These are phyloP conservation scores for Ophiocordyceps australis DNA, from an alignment of 2,329 filamentous ascomycete genomes.

Conservation along the genomic window DNA sequence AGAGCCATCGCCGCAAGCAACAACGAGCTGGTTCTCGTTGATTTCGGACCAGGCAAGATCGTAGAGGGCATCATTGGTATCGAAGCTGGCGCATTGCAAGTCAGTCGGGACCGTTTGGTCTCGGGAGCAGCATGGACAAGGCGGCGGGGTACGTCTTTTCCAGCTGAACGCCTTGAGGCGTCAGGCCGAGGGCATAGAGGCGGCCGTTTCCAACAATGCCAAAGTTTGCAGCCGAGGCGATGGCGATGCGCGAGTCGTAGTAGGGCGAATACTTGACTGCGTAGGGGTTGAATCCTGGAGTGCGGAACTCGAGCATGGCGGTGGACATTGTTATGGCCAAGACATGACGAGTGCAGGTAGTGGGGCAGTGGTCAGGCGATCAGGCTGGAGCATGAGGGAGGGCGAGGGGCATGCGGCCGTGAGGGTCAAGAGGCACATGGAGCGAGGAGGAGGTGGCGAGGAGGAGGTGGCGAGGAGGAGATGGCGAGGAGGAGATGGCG, in stretches of 20 bases:
- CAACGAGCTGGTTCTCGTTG: constrained; percentile 85
- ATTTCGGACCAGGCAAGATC: constrained; percentile 91
- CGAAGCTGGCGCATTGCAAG: constrained; percentile 52
- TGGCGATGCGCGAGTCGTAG: constrained; percentile 85
- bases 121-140: background rate
- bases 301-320: constrained; percentile 91
- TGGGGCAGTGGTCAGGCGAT: constrained; percentile 1
- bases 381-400: too few species aligned
- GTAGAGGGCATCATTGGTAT: constrained; percentile 93
- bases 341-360: too few species aligned
- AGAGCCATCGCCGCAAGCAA: constrained; percentile 81
- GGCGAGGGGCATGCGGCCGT: too few species aligned
- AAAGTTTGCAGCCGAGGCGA: constrained; percentile 85
- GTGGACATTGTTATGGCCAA: too few species aligned
- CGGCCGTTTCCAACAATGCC: constrained; percentile 93
- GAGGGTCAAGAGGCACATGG: too few species aligned
- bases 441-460: too few species aligned
- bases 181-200: constrained; percentile 68
- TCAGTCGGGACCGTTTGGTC: constrained; percentile 1
- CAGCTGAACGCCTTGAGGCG: constrained; percentile 63
- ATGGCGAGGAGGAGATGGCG: too few species aligned
- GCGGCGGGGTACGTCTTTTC: constrained; percentile 52
- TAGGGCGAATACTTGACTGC: constrained; percentile 97
- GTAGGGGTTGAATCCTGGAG: constrained; percentile 87
- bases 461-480: too few species aligned